Evolutionary conservation across 75 land plant genomes (phyloP).

Genomic region (Isoetes taiwanensis): DNA sequence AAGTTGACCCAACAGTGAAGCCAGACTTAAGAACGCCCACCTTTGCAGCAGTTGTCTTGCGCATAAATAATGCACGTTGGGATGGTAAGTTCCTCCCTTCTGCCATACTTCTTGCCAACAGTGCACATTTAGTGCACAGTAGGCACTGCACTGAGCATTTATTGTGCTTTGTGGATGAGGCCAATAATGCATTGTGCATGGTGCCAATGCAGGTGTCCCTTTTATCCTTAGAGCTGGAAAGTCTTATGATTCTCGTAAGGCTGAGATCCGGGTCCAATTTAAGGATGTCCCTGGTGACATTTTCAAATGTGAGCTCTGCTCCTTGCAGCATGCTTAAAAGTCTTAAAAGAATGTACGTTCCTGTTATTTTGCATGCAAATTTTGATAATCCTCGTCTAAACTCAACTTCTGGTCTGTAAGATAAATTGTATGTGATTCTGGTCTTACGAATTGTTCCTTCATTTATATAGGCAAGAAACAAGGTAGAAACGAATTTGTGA

Average conservation of each 20-base stretch:
- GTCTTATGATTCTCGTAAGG: conserved; percentile 77
- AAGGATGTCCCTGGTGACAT: conserved; percentile 97
- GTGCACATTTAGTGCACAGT: too few relatives aligned
- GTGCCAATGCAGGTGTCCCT: conserved; percentile 67
- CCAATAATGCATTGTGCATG: not conserved
- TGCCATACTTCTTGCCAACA: too few relatives aligned
- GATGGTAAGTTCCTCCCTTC: conserved; percentile 42
- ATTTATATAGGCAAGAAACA: conserved; percentile 61
- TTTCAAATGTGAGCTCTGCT: conserved; percentile 45
- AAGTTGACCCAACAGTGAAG: conserved; percentile 78
- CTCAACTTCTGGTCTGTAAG: too few relatives aligned
- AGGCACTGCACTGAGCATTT: too few relatives aligned
- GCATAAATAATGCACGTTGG: conserved; percentile 94
- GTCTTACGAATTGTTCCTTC: not conserved
- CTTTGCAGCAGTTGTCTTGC: conserved; percentile 69
- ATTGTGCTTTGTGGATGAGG: not conserved
- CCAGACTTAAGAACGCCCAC: conserved; percentile 77
- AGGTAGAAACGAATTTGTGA: conserved; percentile 95
- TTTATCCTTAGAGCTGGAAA: conserved; percentile 91
- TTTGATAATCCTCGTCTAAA: too few relatives aligned
- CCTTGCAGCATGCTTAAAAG: not conserved
- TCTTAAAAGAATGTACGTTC: not conserved
- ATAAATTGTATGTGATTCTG: too few relatives aligned
- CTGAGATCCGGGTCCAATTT: conserved; percentile 90
- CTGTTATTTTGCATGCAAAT: too few relatives aligned